Base-by-base conservation (phyloP, 352 stramenopile genomes). In the Lagenidium sp. region DNA sequence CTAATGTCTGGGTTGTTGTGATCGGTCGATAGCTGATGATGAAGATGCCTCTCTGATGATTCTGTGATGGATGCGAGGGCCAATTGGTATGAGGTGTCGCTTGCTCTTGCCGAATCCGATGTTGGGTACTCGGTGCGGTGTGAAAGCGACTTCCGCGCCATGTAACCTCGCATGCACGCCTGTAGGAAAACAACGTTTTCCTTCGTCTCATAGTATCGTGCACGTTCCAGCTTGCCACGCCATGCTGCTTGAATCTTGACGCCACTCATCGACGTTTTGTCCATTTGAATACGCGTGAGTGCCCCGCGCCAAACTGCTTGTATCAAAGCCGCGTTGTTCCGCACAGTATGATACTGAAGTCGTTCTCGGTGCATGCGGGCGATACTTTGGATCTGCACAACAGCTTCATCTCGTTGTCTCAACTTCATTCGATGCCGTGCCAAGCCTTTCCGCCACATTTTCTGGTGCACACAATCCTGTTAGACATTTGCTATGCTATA, bases 291-390 rank as follows among this genome's bases (percentile, higher is more conserved):
- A 21, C 60, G 50, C n/a, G 53, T 32, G 10, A 48, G 26, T 1
- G 46, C 46, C 6, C 51, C 55, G 31, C 55, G 46, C 55, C 60
- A 68, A 0, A 65, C 19, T 3, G 55, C 55, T 40, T 68, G 60
- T 21, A 68, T 65, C 10, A 28, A 38, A 13, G 24, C 48, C 6
- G 46, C 44, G 10, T 47, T 46, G 23, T 48, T 24, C 1, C 50
- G 36, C 3, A 52, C 32, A 16, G 45, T 30, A 7, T 32, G 18
- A 38, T 60, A 62, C 23, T 56, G 48, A 16, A 16, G 8, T 13
- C 30, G 34, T 18, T 61, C 31, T 10, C 34, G 35, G 7, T 59
- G 43, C 59, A 65, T 68, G 19, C 55, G 31, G 15, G 38, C 35
- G 13, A 52, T 20, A 41, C 51, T 65, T 37, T 65, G 54, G 11